A percentile compares a stretch with the other conserved stretches of the same genome.
Evolutionary conservation across 768 basidiomycete genomes (phyloP).

Genomic region (Podaxis rugospora): DNA sequence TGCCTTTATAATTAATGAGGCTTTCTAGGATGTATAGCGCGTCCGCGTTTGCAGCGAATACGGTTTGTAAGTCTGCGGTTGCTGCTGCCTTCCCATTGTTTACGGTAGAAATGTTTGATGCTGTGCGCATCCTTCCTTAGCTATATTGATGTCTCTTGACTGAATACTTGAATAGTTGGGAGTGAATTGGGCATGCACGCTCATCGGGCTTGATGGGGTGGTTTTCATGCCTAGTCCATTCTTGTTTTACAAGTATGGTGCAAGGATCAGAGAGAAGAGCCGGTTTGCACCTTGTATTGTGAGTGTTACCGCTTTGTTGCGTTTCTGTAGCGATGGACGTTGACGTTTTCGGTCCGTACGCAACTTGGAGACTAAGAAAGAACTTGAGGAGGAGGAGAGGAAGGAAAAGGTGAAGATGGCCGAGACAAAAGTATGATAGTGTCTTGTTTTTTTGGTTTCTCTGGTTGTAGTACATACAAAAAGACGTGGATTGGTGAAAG

Average conservation of each 20-base stretch:
- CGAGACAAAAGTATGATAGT: not conserved
- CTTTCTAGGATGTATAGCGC: constrained; percentile 44
- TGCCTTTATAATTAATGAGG: not conserved
- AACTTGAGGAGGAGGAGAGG: constrained; percentile 24
- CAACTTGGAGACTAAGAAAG: constrained; percentile 38
- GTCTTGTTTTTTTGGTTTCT: no score
- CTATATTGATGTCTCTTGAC: not conserved
- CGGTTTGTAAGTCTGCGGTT: constrained; percentile 50
- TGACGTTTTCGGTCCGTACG: not conserved
- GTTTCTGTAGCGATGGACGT: not conserved
- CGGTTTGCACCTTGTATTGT: constrained; percentile 52
- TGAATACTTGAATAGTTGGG: constrained; percentile 30
- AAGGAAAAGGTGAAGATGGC: not conserved
- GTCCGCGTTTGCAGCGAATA: constrained; percentile 61
- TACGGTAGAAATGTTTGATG: constrained; percentile 58
- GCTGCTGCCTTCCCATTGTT: constrained; percentile 65
- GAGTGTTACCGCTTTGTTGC: constrained; percentile 16
- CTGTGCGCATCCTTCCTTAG: constrained; percentile 25
- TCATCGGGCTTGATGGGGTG: constrained; percentile 53
- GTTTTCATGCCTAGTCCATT: constrained; percentile 62
- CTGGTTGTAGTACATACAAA: no score
- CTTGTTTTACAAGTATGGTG: constrained; percentile 67
- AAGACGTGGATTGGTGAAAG: no score
- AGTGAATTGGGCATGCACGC: constrained; percentile 47
- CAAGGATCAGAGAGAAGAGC: constrained; percentile 50